These are phyloP conservation scores for Anaeromyces robustus DNA, from an alignment of 192 early-diverging fungal genomes.

Conservation along the genomic window DNA sequence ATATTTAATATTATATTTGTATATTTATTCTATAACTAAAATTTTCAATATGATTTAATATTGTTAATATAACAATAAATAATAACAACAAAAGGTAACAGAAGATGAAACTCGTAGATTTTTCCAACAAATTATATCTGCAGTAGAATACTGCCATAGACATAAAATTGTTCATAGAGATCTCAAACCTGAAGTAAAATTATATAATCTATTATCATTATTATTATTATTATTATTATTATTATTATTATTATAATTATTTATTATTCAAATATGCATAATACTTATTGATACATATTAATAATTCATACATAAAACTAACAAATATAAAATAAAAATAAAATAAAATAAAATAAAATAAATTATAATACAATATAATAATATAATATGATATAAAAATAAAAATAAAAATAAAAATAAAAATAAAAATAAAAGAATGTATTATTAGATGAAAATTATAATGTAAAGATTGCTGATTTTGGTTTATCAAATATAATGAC, in stretches of 20 bases:
- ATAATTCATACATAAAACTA: too few relatives aligned
- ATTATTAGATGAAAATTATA: slow-evolving; percentile 74
- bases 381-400: background rate
- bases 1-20: too few relatives aligned
- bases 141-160: slow-evolving; percentile 7
- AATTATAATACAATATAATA: too few relatives aligned
- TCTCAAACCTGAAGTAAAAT: slow-evolving; percentile 67
- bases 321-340: too few relatives aligned
- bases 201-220: too few relatives aligned
- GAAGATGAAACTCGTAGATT: slow-evolving; percentile 5
- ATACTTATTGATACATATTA: too few relatives aligned
- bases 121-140: slow-evolving; percentile 6
- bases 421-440: slow-evolving; percentile 17
- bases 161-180: slow-evolving; percentile 26
- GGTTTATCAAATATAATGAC: slow-evolving; percentile 87
- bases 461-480: slow-evolving; percentile 97
- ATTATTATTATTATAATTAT: too few relatives aligned
- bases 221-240: too few relatives aligned
- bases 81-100: background rate
- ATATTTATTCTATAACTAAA: too few relatives aligned
- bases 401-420: background rate
- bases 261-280: too few relatives aligned
- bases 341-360: too few relatives aligned
- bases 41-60: too few relatives aligned
- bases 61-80: background rate